phyloP scores from a whole-genome alignment of 345 rosid genomes.

The Lagerstroemia speciosa region DNA sequence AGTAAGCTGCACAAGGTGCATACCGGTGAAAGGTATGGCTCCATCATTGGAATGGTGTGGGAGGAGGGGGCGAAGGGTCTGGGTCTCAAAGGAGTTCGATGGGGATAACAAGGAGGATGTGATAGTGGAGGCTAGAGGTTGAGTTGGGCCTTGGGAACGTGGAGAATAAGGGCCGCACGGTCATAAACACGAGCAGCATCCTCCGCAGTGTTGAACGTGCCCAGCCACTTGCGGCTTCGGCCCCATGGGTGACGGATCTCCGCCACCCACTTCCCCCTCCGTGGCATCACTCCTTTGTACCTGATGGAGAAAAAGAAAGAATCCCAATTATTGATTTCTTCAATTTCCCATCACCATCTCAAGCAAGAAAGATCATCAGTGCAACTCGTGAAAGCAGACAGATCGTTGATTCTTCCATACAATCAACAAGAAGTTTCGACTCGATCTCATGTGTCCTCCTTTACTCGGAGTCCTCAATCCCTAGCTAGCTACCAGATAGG shows the following conservation, averaged over 20 bases:
- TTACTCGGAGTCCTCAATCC: no score
- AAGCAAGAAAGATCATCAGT: no score
- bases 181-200: conserved; percentile 87
- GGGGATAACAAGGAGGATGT: conserved; percentile 18
- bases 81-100: conserved; percentile 24
- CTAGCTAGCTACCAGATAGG: no score
- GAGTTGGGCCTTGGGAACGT: conserved; percentile 74
- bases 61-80: conserved; percentile 77
- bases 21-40: neutral
- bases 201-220: conserved; percentile 77
- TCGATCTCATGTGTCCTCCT: no score
- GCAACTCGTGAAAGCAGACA: no score
- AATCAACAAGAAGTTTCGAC: no score
- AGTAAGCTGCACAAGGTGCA: conserved; percentile 7
- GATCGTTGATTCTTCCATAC: no score
- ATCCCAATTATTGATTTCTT: neutral
- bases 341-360: neutral
- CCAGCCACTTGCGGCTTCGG: conserved; percentile 78
- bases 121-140: conserved; percentile 39
- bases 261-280: conserved; percentile 65
- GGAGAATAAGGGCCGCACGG: conserved; percentile 65
- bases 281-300: conserved; percentile 45
- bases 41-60: conserved; percentile 60
- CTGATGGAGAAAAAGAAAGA: conserved; percentile 8
- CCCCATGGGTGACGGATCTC: conserved; percentile 70